Evolutionary conservation across 1,139 yeast species (phyloP), one percentile per base, ranked within the genome.

Genomic region (Petasospora rhodanensis): DNA sequence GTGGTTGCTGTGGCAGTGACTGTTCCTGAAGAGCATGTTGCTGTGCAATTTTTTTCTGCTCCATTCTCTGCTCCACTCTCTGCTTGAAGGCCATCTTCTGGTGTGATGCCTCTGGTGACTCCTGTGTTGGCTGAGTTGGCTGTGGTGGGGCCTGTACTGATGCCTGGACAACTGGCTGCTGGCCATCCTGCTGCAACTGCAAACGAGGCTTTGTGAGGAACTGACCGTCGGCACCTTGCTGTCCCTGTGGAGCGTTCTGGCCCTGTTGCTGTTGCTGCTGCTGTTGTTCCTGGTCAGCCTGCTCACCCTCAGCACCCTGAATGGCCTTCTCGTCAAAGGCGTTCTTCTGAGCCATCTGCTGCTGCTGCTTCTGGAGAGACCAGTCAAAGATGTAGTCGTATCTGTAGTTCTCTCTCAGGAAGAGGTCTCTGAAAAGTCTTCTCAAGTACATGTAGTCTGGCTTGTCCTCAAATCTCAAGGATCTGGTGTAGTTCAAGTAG

Each of bases 371-470:
- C 64, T 84, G 81, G 54, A 89, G 76, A 21, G 97, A 89, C 98
- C 98, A 91, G 62, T 91, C 98, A 62, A 87, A 91, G 16, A 91
- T 79, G 61, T 87, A 91, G 62, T 91, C 98, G 59, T 89, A 91
- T 49, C 84, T 79, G 61, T 86, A 91, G 43, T 86, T 86, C 58
- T 89, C 91, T 45, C 93, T 78, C 47, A 85, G 72, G 59, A 87
- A 86, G 55, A 91, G 70, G 56, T 89, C 96, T 54, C 96, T 78
- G 62, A 91, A 82, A 41, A 91, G 69, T 58, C 86, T 82, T 55
- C 97, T 81, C 60, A 91, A 72, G 58, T 82, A 89, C 32, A 82
- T 75, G 59, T 91, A 91, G 62, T 91, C 97, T 7, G 98, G 98
- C 58, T 87, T 86, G 59, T 91, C 97, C 55, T 91, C 97, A 57